Base-by-base conservation (phyloP, 768 basidiomycete species). In the Mycena pura region DNA sequence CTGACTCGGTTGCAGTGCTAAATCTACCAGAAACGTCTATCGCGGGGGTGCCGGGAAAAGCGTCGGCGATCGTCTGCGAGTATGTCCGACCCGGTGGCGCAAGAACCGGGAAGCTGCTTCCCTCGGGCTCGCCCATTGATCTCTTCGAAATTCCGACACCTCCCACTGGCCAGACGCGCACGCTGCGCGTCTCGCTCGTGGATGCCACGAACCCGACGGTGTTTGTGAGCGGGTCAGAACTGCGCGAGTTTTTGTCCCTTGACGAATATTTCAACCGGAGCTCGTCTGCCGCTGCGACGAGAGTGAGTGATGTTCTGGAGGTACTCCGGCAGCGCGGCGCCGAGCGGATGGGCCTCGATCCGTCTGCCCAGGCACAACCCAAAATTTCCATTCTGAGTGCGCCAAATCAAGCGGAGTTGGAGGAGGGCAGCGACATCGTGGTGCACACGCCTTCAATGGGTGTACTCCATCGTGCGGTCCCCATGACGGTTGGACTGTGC, bases 171-270 rank as follows among this genome's bases (percentile, higher is more conserved):
- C 48, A 70, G 27, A 56, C 65, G 34, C 62, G 65, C 27, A 64
- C 55, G 21, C 59, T 84, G 51, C 72, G 70, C 39, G 80, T 77
- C 1, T 89, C 88, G 11, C 78, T 88, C 9, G 81, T 92, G 13
- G 90, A 92, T 67, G 89, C 89, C 2, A 88, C 90, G 15, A 91
- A 92, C 70, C 90, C 90, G 0, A 88, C 86, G 6, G 83, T 92
- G 15, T 86, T 92, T 73, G 78, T 91, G 64, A 54, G 73, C 31
- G 72, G 78, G 5, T 60, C 72, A 1, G 82, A 85, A 38, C 76
- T 91, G 34, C 63, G 69, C 21, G 43, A 62, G 6, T 71, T 77
- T 32, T 75, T 85, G 41, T 72, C 76, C 21, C 67, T 83, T 39
- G 74, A 70, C 36, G 75, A 74, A n/a, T 82, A 79, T 62, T 45